These are phyloP conservation scores for Dendrothele bispora DNA, from an alignment of 768 basidiomycete genomes.

Conservation along the genomic window DNA sequence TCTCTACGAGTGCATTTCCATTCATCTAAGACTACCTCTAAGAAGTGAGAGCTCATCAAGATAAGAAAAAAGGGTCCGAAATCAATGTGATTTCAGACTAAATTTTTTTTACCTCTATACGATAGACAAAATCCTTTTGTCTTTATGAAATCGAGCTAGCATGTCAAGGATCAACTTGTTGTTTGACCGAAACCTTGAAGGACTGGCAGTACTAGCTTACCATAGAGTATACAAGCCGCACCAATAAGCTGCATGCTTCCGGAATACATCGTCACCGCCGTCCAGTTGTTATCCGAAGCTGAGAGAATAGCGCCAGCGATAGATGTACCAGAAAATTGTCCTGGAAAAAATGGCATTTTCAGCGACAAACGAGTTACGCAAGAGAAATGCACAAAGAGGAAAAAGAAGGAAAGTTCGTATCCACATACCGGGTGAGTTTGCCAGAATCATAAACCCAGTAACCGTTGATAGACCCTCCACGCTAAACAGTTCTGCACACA, in stretches of 20 bases:
- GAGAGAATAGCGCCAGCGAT: slow-evolving; percentile 30
- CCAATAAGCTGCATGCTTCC: slow-evolving; percentile 28
- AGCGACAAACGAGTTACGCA: not conserved
- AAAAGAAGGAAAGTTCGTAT: no score
- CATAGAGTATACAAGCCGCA: slow-evolving; percentile 27
- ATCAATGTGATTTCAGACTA: no score
- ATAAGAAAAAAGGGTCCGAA: no score
- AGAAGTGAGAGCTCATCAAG: no score
- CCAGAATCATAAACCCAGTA: slow-evolving; percentile 23
- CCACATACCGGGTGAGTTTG: slow-evolving; percentile 20
- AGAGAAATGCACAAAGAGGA: not conserved
- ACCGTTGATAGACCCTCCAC: slow-evolving; percentile 22
- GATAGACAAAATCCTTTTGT: no score
- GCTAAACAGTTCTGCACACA: slow-evolving; percentile 26
- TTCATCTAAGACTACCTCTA: no score
- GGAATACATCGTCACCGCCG: slow-evolving; percentile 26
- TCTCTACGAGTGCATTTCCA: no score
- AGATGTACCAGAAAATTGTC: slow-evolving; percentile 30
- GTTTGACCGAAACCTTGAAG: no score
- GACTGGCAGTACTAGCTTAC: no score
- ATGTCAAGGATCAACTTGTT: no score
- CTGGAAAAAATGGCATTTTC: slow-evolving; percentile 11
- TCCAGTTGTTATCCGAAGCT: slow-evolving; percentile 29
- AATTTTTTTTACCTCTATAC: no score
- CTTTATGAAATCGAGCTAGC: no score